Conservation (phyloP, 176 grass and related monocot genomes). For the Eremochloa ophiuroides region DNA sequence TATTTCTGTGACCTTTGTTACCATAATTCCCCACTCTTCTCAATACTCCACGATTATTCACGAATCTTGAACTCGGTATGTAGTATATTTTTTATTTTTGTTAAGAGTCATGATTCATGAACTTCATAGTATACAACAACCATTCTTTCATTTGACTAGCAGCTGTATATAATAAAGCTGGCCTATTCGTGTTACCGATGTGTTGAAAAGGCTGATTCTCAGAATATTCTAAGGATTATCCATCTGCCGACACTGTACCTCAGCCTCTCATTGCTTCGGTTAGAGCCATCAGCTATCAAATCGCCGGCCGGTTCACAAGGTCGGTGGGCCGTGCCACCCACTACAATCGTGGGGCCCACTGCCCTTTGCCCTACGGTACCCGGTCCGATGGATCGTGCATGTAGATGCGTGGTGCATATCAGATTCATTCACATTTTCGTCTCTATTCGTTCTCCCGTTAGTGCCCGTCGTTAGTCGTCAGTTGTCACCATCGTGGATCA, state of each 20-base stretch:
- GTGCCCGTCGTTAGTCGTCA: too few relatives aligned
- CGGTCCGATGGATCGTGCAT: not conserved
- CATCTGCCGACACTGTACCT: conserved; percentile 18
- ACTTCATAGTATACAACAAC: too few relatives aligned
- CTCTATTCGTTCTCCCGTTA: not conserved
- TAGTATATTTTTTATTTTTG: too few relatives aligned
- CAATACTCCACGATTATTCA: too few relatives aligned
- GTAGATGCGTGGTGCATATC: not conserved
- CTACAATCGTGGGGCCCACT: not conserved
- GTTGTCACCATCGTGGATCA: not conserved
- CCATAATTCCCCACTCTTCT: too few relatives aligned
- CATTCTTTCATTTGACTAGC: too few relatives aligned
- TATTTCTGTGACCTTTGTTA: too few relatives aligned
- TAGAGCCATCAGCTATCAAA: not conserved
- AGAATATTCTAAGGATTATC: not conserved
- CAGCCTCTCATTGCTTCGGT: not conserved
- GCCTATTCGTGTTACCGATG: not conserved
- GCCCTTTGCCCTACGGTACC: not conserved
- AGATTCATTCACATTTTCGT: not conserved
- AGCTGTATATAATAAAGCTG: too few relatives aligned
- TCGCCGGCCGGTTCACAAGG: not conserved
- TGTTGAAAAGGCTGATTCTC: not conserved
- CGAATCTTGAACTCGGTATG: too few relatives aligned
- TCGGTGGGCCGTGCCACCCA: not conserved
- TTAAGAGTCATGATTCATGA: too few relatives aligned